Base-by-base conservation (phyloP, 2,329 filamentous ascomycete genomes). In the Cadophora malorum region DNA sequence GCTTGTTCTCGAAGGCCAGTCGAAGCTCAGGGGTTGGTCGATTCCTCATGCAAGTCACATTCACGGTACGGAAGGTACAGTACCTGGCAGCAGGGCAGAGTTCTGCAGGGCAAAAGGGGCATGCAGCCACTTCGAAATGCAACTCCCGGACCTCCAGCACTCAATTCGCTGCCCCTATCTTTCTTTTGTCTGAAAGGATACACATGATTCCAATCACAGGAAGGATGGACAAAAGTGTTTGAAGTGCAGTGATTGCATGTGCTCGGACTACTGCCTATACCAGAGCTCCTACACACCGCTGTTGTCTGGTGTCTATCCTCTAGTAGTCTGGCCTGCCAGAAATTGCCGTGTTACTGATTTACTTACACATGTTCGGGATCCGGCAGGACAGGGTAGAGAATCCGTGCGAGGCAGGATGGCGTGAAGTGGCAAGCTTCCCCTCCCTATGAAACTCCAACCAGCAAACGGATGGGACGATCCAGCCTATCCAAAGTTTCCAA, bases 381-480 rank as follows among this genome's bases (percentile, higher is more conserved):
- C 19, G 53, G 23, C 23, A 28, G 23, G 23, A 35, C 31, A 35
- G 16, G 53, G 41, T 45, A 33, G 19, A 21, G 55, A 38, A 35
- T 38, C 55, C 33, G 38, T 55, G 62, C n/a, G 33, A 41, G 52
- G 25, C 21, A 14, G 23, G 25, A 10, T 19, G 7, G 50, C 25
- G 60, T 47, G 33, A 55, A 28, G 56, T 28, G 35, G 41, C 41
- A 47, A 68, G 67, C 65, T 69, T 64, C 67, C 69, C 69, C 69
- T 71, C 69, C 63, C 60, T 59, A 68, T 69, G 67, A 69, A 71
- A 68, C 69, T 61, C 53, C 35, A 38, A 49, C 33, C n/a, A 6
- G 33, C 56, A 41, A 59, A 65, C 53, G 45, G 45, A 64, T 55
- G 65, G 38, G 41, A 59, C 47, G 25, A 16, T 12, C 28, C 45